These are phyloP conservation scores for Hypoxylon sp. DNA, from an alignment of 2,329 filamentous ascomycete species.

Conservation along the genomic window DNA sequence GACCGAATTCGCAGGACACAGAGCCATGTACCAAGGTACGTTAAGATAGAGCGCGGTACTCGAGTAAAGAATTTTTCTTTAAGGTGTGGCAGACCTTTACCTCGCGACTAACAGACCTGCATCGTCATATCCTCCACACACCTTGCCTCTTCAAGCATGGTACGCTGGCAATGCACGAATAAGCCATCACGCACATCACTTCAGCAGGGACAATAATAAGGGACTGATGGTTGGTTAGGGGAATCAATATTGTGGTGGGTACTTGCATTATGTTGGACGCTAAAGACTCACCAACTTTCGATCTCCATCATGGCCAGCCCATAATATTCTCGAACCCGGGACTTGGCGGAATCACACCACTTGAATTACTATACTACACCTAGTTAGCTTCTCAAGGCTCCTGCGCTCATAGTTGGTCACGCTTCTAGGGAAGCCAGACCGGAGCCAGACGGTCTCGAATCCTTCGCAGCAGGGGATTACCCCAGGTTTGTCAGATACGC, in stretches of 20 bases:
- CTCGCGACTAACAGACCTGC: constrained; percentile 18
- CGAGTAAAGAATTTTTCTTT: constrained; percentile 9
- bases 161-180: constrained; percentile 36
- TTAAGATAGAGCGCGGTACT: not conserved
- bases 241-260: constrained; percentile 29
- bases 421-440: constrained; percentile 2
- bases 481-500: constrained; percentile 46
- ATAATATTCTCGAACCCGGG: constrained; percentile 21
- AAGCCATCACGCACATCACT: constrained; percentile 33
- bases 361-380: constrained; percentile 17
- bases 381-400: constrained; percentile 24
- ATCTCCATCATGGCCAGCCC: constrained; percentile 14
- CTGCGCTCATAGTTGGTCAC: constrained; percentile 9
- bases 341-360: constrained; percentile 42
- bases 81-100: constrained; percentile 20
- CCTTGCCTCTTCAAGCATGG: constrained; percentile 35
- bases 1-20: not conserved
- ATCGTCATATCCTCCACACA: constrained; percentile 38
- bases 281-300: constrained; percentile 28
- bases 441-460: constrained; percentile 30
- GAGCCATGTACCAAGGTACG: not conserved
- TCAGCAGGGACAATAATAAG: constrained; percentile 19
- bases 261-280: constrained; percentile 25
- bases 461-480: constrained; percentile 33
- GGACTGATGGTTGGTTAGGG: constrained; percentile 30